A percentile compares a stretch with the other conserved stretches of the same genome.
phyloP scores from a whole-genome alignment of 805 yeast species.

The Candida coquimbonensis region DNA sequence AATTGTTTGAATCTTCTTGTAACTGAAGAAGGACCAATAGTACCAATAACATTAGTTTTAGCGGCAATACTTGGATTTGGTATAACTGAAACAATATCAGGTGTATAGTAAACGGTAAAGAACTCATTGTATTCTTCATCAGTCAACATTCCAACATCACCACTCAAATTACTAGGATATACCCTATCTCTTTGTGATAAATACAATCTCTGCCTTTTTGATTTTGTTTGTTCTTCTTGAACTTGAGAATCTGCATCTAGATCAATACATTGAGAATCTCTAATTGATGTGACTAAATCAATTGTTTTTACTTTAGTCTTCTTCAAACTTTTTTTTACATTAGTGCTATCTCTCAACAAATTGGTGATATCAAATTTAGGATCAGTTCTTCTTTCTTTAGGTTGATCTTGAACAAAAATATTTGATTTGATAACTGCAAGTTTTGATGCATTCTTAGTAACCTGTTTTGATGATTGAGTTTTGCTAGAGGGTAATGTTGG shows the following conservation, averaged over 20 bases:
- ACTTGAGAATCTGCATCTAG: background rate
- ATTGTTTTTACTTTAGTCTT: slow-evolving; percentile 1
- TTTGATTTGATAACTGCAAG: background rate
- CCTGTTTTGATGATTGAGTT: background rate
- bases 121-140: slow-evolving; percentile 13
- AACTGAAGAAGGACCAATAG: slow-evolving; percentile 9
- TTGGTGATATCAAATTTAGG: slow-evolving; percentile 13
- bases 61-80: slow-evolving; percentile 11
- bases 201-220: background rate
- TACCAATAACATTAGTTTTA: slow-evolving; percentile 8
- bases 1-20: slow-evolving; percentile 13
- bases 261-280: slow-evolving; percentile 10
- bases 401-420: background rate
- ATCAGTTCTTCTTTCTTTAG: background rate
- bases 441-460: background rate
- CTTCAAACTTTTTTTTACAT: background rate
- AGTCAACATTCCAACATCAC: slow-evolving; percentile 16
- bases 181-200: slow-evolving; percentile 11
- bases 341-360: slow-evolving; percentile 10
- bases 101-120: slow-evolving; percentile 10
- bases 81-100: slow-evolving; percentile 4
- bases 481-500: background rate
- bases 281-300: slow-evolving; percentile 7
- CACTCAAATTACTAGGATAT: slow-evolving; percentile 3
- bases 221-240: background rate